phyloP scores from a whole-genome alignment of 495 filamentous ascomycete genomes.

The Annulohypoxylon moriforme region DNA sequence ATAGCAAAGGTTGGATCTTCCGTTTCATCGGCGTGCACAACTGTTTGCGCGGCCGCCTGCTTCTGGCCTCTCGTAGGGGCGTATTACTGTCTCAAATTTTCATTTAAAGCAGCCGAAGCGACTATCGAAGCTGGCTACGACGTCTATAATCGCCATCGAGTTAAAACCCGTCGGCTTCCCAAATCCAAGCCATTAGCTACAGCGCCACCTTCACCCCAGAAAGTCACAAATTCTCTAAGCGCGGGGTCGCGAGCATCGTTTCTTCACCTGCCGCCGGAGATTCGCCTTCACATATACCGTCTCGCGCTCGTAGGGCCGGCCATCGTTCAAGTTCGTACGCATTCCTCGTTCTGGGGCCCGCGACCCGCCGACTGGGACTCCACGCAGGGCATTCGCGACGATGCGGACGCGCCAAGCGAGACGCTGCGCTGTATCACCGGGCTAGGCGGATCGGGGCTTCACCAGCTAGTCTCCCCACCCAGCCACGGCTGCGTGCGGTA shows the following conservation, averaged over 20 bases:
- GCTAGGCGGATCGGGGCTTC: slow-evolving; percentile 25
- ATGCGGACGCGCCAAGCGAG: slow-evolving; percentile 26
- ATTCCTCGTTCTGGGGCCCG: slow-evolving; percentile 19
- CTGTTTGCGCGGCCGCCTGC: background rate
- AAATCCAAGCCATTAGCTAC: slow-evolving; percentile 28
- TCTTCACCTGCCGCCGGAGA: slow-evolving; percentile 32
- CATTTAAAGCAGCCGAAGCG: background rate
- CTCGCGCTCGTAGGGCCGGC: slow-evolving; percentile 5
- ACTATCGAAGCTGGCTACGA: background rate
- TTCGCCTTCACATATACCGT: slow-evolving; percentile 34
- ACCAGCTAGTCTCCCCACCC: slow-evolving; percentile 18
- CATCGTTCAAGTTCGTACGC: slow-evolving; percentile 13
- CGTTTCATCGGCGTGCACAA: background rate
- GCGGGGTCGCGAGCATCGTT: slow-evolving; percentile 19
- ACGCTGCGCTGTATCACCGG: slow-evolving; percentile 16
- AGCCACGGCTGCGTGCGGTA: slow-evolving; percentile 21
- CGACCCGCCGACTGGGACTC: slow-evolving; percentile 15
- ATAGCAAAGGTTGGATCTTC: background rate
- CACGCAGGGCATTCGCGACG: slow-evolving; percentile 32
- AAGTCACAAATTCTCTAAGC: background rate
- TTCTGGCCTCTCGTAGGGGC: background rate
- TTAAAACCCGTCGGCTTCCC: slow-evolving; percentile 8
- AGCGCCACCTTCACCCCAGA: background rate
- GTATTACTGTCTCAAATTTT: slow-evolving; percentile 10
- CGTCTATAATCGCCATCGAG: background rate